Base-by-base conservation (phyloP, 2,329 filamentous ascomycete genomes). In the Didymella segeticola region DNA sequence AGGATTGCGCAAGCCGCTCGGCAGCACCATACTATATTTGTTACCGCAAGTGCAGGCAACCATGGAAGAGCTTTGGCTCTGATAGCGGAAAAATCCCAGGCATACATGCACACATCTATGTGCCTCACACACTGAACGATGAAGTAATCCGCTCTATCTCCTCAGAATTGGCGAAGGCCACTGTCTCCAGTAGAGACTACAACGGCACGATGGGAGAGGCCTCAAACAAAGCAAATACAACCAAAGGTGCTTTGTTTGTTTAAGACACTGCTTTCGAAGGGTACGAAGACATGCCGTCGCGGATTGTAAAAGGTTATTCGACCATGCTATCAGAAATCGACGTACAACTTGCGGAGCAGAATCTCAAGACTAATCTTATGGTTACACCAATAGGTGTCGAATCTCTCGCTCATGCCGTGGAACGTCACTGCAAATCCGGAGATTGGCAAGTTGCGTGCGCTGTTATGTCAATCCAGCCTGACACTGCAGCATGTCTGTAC, bases 291-390 rank as follows among this genome's bases (percentile, higher is more conserved):
- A 82, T 91, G 4, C 88, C 89, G 0, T 70, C 83, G 71, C 92
- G 88, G 86, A 88, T 93, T 19, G 87, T 91, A 0, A 85, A 93
- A 56, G 90, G 90, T 0, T 95, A 93, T 63, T 80, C 79, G 4
- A 91, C 89, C 0, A 87, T 93, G 82, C 77, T 93, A 57, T 70
- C 74, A 2, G 90, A 95, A 66, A 77, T 85, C 0, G 88, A 91
- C 43, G 69, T 78, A 17, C 89, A 93, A 65, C 67, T 88, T 9
- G 66, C 78, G 0, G 72, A 74, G 0, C 60, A 76, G 0, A 56
- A 48, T 1, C 68, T 75, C 0, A 60, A 66, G 4, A 56, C 73
- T 4, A 77, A 80, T 5, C 82, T 77, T 0, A 80, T 86, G 25
- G 71, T 93, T 12, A 82, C 83, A 0, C 87, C 89, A 0, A 87